Evolutionary conservation across 352 stramenopile genomes (phyloP).

Genomic region (Phytophthora agathidicida): DNA sequence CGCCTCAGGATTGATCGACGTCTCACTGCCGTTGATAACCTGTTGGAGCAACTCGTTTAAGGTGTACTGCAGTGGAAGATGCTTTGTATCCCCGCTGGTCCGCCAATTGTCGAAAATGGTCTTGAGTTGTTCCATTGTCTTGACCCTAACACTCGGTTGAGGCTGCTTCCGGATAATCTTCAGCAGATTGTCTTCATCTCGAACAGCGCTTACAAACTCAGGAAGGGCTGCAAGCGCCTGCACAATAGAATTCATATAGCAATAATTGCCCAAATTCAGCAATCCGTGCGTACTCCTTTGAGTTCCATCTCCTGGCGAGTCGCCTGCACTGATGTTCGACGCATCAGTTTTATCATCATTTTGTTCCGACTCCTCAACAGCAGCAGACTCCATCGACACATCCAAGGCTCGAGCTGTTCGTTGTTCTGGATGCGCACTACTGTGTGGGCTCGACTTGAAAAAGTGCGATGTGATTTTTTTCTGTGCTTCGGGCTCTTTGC

Average conservation of each 20-base stretch:
- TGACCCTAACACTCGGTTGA: constrained; percentile 28
- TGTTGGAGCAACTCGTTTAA: constrained; percentile 64
- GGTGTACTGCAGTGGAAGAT: constrained; percentile 58
- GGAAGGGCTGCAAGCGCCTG: constrained; percentile 77
- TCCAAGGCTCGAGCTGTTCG: constrained; percentile 22
- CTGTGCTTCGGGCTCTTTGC: constrained; percentile 15
- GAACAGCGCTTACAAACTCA: constrained; percentile 58
- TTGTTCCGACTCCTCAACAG: constrained; percentile 17
- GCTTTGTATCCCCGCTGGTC: constrained; percentile 50
- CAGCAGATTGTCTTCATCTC: constrained; percentile 64
- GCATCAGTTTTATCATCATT: constrained; percentile 10
- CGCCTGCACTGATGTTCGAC: constrained; percentile 3
- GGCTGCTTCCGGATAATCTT: constrained; percentile 62
- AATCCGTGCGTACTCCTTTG: constrained; percentile 85
- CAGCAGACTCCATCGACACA: constrained; percentile 34
- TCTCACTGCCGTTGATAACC: constrained; percentile 68
- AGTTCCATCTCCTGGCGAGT: constrained; percentile 14
- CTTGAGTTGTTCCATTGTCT: constrained; percentile 55
- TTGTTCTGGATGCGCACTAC: neutral
- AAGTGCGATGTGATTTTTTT: constrained; percentile 51
- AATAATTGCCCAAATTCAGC: constrained; percentile 94
- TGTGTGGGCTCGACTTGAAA: constrained; percentile 40
- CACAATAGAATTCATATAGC: constrained; percentile 96
- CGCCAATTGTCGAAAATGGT: constrained; percentile 55
- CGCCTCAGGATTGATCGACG: constrained; percentile 75